phyloP scores from a whole-genome alignment of 2,329 filamentous ascomycete species.

The Apiospora rasikravindrae region DNA sequence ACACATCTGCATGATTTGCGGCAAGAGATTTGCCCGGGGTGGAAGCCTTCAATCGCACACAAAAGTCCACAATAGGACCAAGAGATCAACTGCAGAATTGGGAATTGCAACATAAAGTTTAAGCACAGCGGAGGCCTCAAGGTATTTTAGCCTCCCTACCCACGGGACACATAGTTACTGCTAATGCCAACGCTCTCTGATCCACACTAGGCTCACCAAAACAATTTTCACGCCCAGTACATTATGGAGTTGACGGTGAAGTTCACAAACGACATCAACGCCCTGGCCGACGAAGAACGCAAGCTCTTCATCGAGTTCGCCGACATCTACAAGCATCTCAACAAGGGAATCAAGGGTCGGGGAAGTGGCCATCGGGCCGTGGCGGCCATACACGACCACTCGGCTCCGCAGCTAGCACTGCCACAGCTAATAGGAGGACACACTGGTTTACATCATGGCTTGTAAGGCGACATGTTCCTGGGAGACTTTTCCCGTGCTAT shows the following conservation, averaged over 20 bases:
- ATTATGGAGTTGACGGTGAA: neutral
- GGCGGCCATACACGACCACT: neutral
- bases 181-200: neutral
- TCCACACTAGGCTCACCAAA: neutral
- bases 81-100: neutral
- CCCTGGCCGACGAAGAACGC: neutral
- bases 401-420: neutral
- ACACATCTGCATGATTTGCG: neutral
- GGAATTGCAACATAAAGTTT: neutral
- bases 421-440: neutral
- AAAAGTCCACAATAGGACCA: neutral
- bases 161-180: neutral
- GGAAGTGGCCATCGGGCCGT: neutral
- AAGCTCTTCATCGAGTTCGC: neutral
- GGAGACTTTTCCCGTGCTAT: neutral
- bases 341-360: neutral
- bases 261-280: neutral
- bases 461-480: neutral
- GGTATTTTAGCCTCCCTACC: neutral
- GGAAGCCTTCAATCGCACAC: neutral
- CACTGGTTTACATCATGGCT: neutral
- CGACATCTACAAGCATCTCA: neutral
- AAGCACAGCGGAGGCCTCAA: neutral
- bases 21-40: neutral
- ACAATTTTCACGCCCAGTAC: neutral